Conservation (phyloP, 179 eudicot species). For the Beta corolliflora region DNA sequence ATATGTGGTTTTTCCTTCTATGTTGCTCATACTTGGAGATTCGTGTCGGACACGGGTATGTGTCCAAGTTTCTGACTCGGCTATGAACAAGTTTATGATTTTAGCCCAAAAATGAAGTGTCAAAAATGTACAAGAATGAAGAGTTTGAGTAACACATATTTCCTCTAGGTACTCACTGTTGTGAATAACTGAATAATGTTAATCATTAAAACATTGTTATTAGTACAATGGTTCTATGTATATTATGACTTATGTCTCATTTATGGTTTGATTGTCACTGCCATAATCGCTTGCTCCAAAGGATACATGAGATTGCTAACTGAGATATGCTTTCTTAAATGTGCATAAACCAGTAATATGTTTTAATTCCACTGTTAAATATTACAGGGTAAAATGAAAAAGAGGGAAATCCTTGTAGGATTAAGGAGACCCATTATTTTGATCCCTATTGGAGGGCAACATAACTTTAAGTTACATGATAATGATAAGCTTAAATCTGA, state of each 20-base stretch:
- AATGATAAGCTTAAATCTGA: neutral
- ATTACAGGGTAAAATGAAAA: neutral
- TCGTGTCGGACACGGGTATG: neutral
- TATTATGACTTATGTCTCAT: neutral
- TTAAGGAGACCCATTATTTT: neutral
- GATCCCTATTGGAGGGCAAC: neutral
- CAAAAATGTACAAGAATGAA: too few relatives aligned
- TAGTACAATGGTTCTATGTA: neutral
- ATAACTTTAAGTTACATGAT: neutral
- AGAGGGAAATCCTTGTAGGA: constrained; percentile 1
- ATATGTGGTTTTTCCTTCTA: neutral
- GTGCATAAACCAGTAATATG: too few relatives aligned
- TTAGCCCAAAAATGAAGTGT: too few relatives aligned
- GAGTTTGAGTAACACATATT: neutral
- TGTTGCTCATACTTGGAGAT: too few relatives aligned
- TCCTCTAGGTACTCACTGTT: neutral
- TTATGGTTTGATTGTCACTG: neutral
- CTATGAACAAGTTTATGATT: too few relatives aligned
- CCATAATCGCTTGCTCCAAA: neutral
- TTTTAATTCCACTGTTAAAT: neutral
- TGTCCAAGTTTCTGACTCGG: too few relatives aligned
- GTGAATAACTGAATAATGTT: neutral
- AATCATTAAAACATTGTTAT: neutral
- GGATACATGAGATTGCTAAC: neutral
- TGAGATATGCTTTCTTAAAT: neutral